Evolutionary conservation across 306 rosid species (phyloP), one percentile per base, ranked within the genome.

Genomic region (Quercus agrifolia): DNA sequence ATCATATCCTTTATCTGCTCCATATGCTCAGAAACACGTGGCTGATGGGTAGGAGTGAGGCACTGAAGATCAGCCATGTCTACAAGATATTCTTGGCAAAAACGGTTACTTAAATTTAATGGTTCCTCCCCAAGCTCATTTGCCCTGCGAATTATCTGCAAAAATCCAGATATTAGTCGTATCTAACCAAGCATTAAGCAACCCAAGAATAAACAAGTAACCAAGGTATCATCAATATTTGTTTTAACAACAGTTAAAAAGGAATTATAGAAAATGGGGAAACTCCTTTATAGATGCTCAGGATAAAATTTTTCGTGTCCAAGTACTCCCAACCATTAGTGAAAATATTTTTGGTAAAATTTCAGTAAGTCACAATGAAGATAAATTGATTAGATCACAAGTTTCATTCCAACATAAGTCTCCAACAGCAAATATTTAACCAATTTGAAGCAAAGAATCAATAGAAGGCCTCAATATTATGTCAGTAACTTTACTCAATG

Each of bases 21-120:
- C 90, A 95, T 86, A 84, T 95, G 98, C 15, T 88, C 92, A 61
- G 99, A 95, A 76, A 95, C 99, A 64, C 93, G 92, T 8, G 98
- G 98, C 82, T 92, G 92, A 81, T 67, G 88, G 19, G 96, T 84
- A n/a, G 99, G 99, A 83, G 69, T 41, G 79, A 88, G 89, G 78
- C 99, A 95, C 81, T 91, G 96, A 77, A 95, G 98, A 82, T 78
- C 92, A 31, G 76, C 82, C 97, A 89, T 91, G 84, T 95, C 99
- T 73, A 58, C 70, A 78, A 85, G 77, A 84, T 95, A 95, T 78
- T 95, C 99, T 80, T 93, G 73, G 57, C 99, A 95, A 87, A 84
- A 95, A 25, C 86, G 94, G 71, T 77, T 81, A 78, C 99, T 95
- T 74, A 95, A 77, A 27, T 71, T 73, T 70, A 95, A 78, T 19